These are phyloP conservation scores for Diaporthe australafricana DNA, from an alignment of 2,329 filamentous ascomycete species.

Conservation along the genomic window DNA sequence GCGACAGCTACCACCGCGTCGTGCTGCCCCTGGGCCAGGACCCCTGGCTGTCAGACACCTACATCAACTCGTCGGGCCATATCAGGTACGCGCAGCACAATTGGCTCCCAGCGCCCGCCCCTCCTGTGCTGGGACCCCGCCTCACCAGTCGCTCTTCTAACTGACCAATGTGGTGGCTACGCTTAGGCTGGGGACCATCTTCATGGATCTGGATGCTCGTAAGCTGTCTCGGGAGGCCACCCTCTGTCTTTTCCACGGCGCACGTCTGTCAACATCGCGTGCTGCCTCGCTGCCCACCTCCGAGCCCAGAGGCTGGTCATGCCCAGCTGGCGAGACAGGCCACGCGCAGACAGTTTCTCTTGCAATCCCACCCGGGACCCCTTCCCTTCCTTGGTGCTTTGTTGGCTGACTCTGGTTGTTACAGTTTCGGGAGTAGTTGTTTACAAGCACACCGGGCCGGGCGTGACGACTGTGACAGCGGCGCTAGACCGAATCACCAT, in stretches of 20 bases:
- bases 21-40: constrained; percentile 77
- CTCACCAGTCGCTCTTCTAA: neutral
- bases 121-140: neutral
- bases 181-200: constrained; percentile 73
- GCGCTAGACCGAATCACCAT: constrained; percentile 65
- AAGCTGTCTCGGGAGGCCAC: neutral
- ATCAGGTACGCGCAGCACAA: constrained; percentile 67
- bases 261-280: too few species aligned
- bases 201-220: constrained; percentile 82
- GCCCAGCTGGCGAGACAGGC: too few species aligned
- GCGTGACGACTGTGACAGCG: constrained; percentile 62
- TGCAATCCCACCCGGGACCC: too few species aligned
- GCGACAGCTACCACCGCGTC: constrained; percentile 76
- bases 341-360: too few species aligned
- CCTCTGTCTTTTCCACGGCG: neutral
- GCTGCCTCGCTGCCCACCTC: neutral
- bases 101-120: neutral
- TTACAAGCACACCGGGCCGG: constrained; percentile 73
- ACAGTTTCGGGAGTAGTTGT: constrained; percentile 71
- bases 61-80: constrained; percentile 80
- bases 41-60: constrained; percentile 81
- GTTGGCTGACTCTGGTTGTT: neutral
- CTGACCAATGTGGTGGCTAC: neutral
- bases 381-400: neutral
- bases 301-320: neutral